These are phyloP conservation scores for Cercophora sp. DNA, from an alignment of 495 filamentous ascomycete genomes.

Conservation along the genomic window DNA sequence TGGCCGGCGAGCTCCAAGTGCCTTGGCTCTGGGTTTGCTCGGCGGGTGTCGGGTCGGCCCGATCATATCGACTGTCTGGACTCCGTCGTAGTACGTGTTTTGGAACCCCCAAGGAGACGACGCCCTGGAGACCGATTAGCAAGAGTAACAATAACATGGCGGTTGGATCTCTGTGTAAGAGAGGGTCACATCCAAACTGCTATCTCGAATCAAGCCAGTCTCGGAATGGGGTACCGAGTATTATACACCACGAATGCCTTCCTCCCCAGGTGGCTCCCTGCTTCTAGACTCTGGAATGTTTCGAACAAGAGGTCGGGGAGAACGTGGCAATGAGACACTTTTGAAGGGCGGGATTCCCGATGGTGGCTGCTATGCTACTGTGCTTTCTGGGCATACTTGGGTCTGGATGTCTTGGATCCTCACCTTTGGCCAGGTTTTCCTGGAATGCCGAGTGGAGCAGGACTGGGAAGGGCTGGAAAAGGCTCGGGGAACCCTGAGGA, in stretches of 20 bases:
- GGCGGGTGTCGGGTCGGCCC: neutral
- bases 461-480: neutral
- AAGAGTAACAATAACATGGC: neutral
- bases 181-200: neutral
- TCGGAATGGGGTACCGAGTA: no score
- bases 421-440: conserved; percentile 4
- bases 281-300: no score
- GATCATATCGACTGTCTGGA: no score
- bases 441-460: conserved; percentile 9
- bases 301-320: neutral
- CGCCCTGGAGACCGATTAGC: conserved; percentile 7
- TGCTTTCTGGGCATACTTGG: neutral
- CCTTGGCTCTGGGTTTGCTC: neutral
- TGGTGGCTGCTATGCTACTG: neutral
- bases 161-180: neutral
- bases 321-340: neutral
- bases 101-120: conserved; percentile 1
- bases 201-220: neutral
- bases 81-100: no score
- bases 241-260: no score
- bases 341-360: neutral
- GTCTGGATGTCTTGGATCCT: neutral
- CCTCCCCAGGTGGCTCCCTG: no score
- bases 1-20: conserved; percentile 1
- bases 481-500: conserved; percentile 20